Percentiles rank a stretch among this genome's conserved stretches.
phyloP scores from a whole-genome alignment of 2,329 filamentous ascomycete species.

The Penicillium crustosum region DNA sequence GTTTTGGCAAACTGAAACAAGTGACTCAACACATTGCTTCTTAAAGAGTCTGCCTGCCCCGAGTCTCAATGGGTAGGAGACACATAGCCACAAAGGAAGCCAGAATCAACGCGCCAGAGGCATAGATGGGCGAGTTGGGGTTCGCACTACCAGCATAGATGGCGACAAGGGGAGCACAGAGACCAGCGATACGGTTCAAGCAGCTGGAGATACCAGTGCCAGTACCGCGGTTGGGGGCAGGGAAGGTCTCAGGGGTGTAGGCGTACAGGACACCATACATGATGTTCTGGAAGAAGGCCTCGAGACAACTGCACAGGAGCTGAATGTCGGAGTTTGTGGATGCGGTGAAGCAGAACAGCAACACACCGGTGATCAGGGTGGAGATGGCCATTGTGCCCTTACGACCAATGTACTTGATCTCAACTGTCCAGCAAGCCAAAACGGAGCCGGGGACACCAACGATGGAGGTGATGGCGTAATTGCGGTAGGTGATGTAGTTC shows the following conservation, averaged over 20 bases:
- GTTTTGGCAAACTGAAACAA: neutral
- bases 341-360: constrained; percentile 57
- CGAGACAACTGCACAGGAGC: constrained; percentile 53
- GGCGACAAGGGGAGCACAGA: constrained; percentile 48
- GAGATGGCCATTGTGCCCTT: constrained; percentile 58
- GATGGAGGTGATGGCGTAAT: constrained; percentile 77
- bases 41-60: constrained; percentile 44
- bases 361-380: constrained; percentile 53
- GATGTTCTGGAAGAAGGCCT: constrained; percentile 58
- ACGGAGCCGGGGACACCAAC: constrained; percentile 75
- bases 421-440: constrained; percentile 71
- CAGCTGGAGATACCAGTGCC: constrained; percentile 52
- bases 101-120: constrained; percentile 45
- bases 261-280: constrained; percentile 60
- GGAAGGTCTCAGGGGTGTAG: constrained; percentile 61
- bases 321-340: constrained; percentile 50
- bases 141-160: constrained; percentile 41
- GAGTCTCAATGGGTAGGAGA: constrained; percentile 49
- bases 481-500: constrained; percentile 61
- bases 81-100: constrained; percentile 49
- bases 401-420: constrained; percentile 62
- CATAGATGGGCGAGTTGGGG: constrained; percentile 48
- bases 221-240: constrained; percentile 55
- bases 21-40: neutral
- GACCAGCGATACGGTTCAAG: constrained; percentile 47